Evolutionary conservation across 805 yeast genomes (phyloP).

Genomic region (Hanseniaspora hatyaiensis): DNA sequence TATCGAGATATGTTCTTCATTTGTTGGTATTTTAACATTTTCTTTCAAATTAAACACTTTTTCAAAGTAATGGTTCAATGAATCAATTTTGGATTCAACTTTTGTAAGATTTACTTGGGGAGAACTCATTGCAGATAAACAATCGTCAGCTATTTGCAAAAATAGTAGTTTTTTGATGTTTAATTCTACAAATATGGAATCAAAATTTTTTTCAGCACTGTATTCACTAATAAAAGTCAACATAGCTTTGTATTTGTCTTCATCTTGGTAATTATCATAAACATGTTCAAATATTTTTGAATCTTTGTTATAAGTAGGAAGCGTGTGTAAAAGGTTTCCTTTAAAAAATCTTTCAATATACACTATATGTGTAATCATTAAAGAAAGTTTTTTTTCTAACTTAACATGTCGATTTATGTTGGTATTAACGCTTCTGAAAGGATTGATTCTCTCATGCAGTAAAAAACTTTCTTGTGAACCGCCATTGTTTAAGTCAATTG

Average conservation of each 20-base stretch:
- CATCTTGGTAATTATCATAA: background rate
- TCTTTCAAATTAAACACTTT: too few relatives aligned
- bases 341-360: background rate
- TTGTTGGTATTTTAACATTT: background rate
- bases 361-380: background rate
- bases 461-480: background rate
- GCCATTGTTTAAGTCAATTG: background rate
- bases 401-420: background rate
- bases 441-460: background rate
- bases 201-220: background rate
- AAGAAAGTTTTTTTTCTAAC: background rate
- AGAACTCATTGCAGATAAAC: background rate
- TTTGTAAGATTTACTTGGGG: too few relatives aligned
- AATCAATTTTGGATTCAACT: too few relatives aligned
- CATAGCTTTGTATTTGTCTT: background rate
- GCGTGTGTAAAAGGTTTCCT: too few relatives aligned
- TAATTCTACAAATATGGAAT: background rate
- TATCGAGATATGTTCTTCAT: background rate
- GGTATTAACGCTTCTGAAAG: background rate
- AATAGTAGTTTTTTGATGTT: too few relatives aligned
- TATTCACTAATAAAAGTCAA: background rate
- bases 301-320: too few relatives aligned
- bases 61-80: too few relatives aligned
- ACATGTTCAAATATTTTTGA: background rate
- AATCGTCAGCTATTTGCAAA: background rate